Evolutionary conservation across 78 protist genomes (phyloP).

Genomic region (Monosiga brevicollis): DNA sequence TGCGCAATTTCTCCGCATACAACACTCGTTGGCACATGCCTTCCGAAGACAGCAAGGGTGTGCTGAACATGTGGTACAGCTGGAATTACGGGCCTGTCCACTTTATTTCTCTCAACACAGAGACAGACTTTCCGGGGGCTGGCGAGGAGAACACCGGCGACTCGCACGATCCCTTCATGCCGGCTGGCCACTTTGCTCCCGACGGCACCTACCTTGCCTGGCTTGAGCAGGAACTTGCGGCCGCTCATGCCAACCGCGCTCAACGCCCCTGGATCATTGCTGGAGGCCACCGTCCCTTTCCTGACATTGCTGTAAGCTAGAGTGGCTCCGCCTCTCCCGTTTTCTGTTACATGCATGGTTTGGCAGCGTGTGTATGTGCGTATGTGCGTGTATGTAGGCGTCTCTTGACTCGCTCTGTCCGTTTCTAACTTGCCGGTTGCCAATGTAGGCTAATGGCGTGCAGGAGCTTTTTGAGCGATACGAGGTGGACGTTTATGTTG

Average conservation of each 20-base stretch:
- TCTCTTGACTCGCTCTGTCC: too few species aligned
- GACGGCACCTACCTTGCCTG: background rate
- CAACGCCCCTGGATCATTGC: background rate
- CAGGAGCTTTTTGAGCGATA: conserved; percentile 15
- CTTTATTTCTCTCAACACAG: conserved; percentile 21
- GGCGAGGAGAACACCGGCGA: too few species aligned
- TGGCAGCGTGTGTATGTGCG: background rate
- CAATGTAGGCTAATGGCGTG: too few species aligned
- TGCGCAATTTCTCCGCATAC: conserved; percentile 11
- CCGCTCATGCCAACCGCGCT: background rate
- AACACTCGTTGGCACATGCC: conserved; percentile 25
- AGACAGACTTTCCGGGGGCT: background rate
- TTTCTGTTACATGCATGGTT: background rate
- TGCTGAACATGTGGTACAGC: conserved; percentile 7
- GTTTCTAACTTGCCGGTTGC: too few species aligned
- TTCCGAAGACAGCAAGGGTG: background rate
- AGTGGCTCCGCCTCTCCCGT: background rate
- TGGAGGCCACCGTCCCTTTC: background rate
- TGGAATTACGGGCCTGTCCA: conserved; percentile 28
- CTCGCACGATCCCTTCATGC: background rate
- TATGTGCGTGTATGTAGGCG: background rate
- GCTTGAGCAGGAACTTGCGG: background rate
- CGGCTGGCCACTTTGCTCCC: background rate
- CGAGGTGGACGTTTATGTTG: conserved; percentile 13
- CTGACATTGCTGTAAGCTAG: background rate